Base-by-base conservation (phyloP, 257 asterid species). In the Nicotiana otophora region DNA sequence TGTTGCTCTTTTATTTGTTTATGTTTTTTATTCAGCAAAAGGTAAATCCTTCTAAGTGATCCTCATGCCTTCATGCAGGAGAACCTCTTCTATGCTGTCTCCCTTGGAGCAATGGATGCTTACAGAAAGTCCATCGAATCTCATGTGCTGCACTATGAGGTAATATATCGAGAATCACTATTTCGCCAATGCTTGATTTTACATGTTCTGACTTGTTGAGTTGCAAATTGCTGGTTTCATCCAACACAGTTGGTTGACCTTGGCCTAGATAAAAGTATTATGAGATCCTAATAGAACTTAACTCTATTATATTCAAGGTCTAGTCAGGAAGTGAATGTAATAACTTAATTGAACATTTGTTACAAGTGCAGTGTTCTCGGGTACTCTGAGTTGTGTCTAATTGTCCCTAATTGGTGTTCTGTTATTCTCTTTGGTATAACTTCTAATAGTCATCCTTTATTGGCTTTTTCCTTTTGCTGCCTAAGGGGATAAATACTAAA, bases 121-220 rank as follows among this genome's bases (percentile, higher is more conserved):
- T 97, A 93, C 90, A 89, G 86, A 83, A 91, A 85, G 61, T 90
- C 95, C 82, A 80, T 95, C 81, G 94, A 88, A 87, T 93, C 92
- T 16, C 92, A 83, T 80, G 92, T 85, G 82, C 82, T 85, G 15
- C 92, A 88, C 82, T 83, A 46, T 76, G 93, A 93, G 99, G 99
- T 96, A 96, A 83, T 30, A 75, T 75, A 60, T 16, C 17, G 64
- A 75, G 80, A 75, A 51, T 75, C 28, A 75, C 64, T 26, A 51
- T 51, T 75, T 51, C 3, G 15, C 80, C 20, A 15, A 75, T 51
- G 63, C 80, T 75, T 75, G 64, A 55, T 75, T 51, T 48, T 75
- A 51, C 63, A 31, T 51, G 57, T 81, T 84, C 26, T 83, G 61
- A 72, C 16, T 5, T 51, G 9, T 14, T 16, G 19, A 51, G 80